A percentile compares a stretch with the other conserved stretches of the same genome.
phyloP scores from a whole-genome alignment of 306 rosid species.

The Cyclanthera cordifolia region DNA sequence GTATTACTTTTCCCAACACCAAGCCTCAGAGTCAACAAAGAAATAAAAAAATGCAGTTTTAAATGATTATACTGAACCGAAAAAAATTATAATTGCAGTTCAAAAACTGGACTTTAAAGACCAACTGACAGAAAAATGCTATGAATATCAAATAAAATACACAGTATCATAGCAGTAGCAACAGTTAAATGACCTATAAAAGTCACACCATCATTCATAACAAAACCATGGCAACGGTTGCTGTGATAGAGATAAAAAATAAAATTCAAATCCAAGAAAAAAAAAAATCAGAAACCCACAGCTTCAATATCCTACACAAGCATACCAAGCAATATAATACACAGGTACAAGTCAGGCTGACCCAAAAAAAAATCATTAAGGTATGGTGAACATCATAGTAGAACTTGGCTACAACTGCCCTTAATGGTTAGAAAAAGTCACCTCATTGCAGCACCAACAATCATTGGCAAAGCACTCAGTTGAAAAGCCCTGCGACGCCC shows the following conservation, averaged over 20 bases:
- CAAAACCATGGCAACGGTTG: neutral
- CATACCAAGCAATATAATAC: neutral
- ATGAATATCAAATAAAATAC: neutral
- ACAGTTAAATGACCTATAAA: neutral
- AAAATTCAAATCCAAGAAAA: neutral
- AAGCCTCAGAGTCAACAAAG: neutral
- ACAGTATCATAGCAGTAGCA: neutral
- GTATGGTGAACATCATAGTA: neutral
- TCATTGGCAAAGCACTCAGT: conserved; percentile 80
- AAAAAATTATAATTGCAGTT: neutral
- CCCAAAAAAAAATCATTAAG: neutral
- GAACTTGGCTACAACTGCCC: neutral
- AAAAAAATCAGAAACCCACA: neutral
- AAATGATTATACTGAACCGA: neutral
- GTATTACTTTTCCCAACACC: neutral
- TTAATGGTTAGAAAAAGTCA: conserved; percentile 15
- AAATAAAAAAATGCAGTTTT: neutral
- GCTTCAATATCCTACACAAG: neutral
- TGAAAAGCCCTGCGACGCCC: conserved; percentile 96
- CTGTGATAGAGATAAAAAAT: neutral
- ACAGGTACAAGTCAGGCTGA: neutral
- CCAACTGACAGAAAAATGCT: neutral
- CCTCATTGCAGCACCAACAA: conserved; percentile 84
- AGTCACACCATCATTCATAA: neutral
- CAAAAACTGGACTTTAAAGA: neutral